phyloP scores from a whole-genome alignment of 2,329 filamentous ascomycete species.

The Myotisia sp. region DNA sequence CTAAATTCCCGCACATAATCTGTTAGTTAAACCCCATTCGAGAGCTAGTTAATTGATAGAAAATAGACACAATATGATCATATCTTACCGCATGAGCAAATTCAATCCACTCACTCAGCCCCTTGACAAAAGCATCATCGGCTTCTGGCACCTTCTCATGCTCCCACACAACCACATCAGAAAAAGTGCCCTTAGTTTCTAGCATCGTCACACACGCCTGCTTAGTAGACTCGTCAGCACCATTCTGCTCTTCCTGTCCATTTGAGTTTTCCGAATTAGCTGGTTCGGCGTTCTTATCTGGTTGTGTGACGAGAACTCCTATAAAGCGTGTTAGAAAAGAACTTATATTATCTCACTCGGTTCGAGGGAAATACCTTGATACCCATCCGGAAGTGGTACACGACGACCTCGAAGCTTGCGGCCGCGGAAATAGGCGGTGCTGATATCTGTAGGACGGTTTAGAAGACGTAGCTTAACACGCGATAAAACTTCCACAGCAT shows the following conservation, averaged over 20 bases:
- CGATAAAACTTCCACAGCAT: too few relatives aligned
- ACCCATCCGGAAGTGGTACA: conserved; percentile 55
- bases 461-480: too few relatives aligned
- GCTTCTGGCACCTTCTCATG: conserved; percentile 55
- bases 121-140: conserved; percentile 57
- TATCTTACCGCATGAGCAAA: conserved; percentile 52
- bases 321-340: background rate
- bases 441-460: background rate
- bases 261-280: background rate
- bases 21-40: background rate
- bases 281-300: conserved; percentile 22
- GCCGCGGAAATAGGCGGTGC: conserved; percentile 59
- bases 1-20: conserved; percentile 3
- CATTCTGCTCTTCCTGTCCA: background rate
- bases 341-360: background rate
- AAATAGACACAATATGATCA: background rate
- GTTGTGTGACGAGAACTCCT: conserved; percentile 46
- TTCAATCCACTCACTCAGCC: conserved; percentile 65
- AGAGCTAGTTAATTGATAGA: too few relatives aligned
- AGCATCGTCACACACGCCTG: conserved; percentile 41
- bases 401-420: conserved; percentile 58
- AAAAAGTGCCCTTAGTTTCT: conserved; percentile 53
- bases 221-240: conserved; percentile 13
- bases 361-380: conserved; percentile 36
- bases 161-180: conserved; percentile 67